phyloP scores from a whole-genome alignment of 2,329 filamentous ascomycete species.

The Botrytis squamosa region DNA sequence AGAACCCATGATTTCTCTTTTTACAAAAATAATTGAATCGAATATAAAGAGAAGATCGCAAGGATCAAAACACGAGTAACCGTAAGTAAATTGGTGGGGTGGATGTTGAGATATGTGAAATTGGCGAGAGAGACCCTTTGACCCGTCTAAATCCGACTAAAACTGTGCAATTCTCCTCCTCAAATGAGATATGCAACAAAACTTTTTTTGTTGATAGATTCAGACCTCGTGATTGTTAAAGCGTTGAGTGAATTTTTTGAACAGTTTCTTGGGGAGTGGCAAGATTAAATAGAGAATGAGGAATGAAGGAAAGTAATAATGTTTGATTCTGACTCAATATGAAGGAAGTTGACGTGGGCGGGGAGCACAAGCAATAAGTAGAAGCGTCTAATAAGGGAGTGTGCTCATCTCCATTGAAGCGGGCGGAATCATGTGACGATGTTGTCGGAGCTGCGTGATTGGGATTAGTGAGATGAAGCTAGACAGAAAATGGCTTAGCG shows the following conservation, averaged over 20 bases:
- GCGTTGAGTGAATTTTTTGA: not conserved
- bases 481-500: conserved; percentile 1
- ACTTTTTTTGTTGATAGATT: conserved; percentile 20
- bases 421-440: conserved; percentile 10
- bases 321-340: not conserved
- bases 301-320: not conserved
- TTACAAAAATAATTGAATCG: not conserved
- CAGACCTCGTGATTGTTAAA: conserved; percentile 15
- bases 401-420: conserved; percentile 9
- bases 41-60: not conserved
- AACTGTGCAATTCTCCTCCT: conserved; percentile 17
- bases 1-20: conserved; percentile 31
- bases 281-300: not conserved
- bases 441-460: conserved; percentile 7
- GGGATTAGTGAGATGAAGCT: not conserved
- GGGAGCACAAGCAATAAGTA: conserved; percentile 21
- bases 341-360: conserved; percentile 13
- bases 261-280: not conserved
- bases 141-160: not conserved
- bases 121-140: conserved; percentile 20
- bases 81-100: conserved; percentile 27
- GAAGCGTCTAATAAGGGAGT: conserved; percentile 14
- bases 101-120: conserved; percentile 31
- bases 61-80: conserved; percentile 28
- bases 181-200: conserved; percentile 24